Evolutionary conservation across 2,329 filamentous ascomycete genomes (phyloP).

Genomic region (Hypoxylon sp.): DNA sequence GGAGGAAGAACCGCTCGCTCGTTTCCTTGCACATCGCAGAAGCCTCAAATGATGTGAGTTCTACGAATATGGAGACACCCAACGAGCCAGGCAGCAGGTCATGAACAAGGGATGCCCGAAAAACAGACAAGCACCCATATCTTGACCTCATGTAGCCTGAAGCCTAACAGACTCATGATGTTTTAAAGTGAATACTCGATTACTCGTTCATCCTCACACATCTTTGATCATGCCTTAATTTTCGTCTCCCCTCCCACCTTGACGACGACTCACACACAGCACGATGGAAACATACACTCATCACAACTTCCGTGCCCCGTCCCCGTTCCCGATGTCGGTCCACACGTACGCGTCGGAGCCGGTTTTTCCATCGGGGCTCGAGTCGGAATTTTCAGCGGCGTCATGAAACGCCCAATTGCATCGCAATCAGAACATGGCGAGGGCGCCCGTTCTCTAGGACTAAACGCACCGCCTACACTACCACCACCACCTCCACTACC

Average conservation of each 20-base stretch:
- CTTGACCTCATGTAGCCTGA: background rate
- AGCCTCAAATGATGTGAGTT: background rate
- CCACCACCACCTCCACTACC: background rate
- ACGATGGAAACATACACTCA: background rate
- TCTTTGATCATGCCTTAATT: background rate
- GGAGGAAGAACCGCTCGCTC: background rate
- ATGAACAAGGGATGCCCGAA: background rate
- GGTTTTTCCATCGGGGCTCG: background rate
- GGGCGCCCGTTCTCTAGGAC: background rate
- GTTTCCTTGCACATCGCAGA: background rate
- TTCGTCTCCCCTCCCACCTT: background rate
- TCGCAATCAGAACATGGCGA: background rate
- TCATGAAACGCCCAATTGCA: background rate
- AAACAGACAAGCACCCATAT: background rate
- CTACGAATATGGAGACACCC: background rate
- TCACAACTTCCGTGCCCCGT: background rate
- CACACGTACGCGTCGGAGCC: constrained; percentile 6
- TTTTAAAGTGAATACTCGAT: background rate
- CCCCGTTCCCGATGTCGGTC: background rate
- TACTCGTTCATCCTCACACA: background rate
- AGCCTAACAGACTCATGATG: background rate
- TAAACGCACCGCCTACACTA: background rate
- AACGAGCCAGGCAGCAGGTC: background rate
- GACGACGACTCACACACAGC: background rate
- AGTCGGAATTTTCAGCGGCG: background rate